These are phyloP conservation scores for Starmerella floricola DNA, from an alignment of 805 yeast genomes.

Conservation along the genomic window DNA sequence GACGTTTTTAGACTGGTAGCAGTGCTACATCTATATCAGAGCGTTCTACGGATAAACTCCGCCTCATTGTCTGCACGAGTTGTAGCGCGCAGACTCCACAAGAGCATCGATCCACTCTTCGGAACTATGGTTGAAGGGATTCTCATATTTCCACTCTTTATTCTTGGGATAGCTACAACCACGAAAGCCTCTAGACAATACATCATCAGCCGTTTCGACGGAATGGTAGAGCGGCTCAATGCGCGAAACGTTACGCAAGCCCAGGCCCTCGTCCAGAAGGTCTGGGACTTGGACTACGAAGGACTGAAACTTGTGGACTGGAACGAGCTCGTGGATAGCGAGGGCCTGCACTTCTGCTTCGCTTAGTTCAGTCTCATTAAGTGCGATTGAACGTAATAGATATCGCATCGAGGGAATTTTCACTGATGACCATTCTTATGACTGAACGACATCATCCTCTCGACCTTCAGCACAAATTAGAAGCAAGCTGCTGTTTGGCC, in stretches of 20 bases:
- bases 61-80: slow-evolving; percentile 52
- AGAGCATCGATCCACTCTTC: slow-evolving; percentile 48
- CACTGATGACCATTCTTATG: too few relatives aligned
- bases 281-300: slow-evolving; percentile 33
- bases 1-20: slow-evolving; percentile 62
- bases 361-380: slow-evolving; percentile 25
- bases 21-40: slow-evolving; percentile 52
- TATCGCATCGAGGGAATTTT: too few relatives aligned
- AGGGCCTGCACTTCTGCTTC: slow-evolving; percentile 72
- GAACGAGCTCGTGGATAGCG: slow-evolving; percentile 49
- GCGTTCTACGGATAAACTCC: slow-evolving; percentile 49
- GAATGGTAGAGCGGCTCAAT: slow-evolving; percentile 48
- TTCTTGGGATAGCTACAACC: slow-evolving; percentile 60
- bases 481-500: too few relatives aligned
- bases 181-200: slow-evolving; percentile 39
- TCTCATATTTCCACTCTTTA: slow-evolving; percentile 63
- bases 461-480: too few relatives aligned
- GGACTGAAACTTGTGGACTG: slow-evolving; percentile 62
- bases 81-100: slow-evolving; percentile 41
- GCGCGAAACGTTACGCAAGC: slow-evolving; percentile 50
- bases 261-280: slow-evolving; percentile 32
- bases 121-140: slow-evolving; percentile 61
- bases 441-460: too few relatives aligned
- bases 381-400: too few relatives aligned
- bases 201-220: slow-evolving; percentile 43